Conservation (phyloP, 768 basidiomycete genomes). For the Suillus fuscotomentosus region DNA sequence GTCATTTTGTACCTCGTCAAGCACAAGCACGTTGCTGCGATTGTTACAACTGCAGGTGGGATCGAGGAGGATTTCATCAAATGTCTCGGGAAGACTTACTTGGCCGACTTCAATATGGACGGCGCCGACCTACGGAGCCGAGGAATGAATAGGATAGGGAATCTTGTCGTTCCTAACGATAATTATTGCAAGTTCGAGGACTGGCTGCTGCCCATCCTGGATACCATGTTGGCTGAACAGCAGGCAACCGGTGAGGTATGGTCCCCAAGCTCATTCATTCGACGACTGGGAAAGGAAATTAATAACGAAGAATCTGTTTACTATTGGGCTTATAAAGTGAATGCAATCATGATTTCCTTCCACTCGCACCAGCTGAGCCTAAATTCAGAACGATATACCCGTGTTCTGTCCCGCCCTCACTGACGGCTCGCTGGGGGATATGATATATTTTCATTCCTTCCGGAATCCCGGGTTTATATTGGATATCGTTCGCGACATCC, state of each 20-base stretch:
- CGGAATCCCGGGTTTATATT: conserved; percentile 78
- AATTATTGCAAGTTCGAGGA: conserved; percentile 99
- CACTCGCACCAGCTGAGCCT: conserved; percentile 22
- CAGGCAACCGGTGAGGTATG: conserved; percentile 65
- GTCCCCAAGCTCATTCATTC: conserved; percentile 94
- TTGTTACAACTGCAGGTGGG: conserved; percentile 97
- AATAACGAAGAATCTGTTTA: conserved; percentile 96
- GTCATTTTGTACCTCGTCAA: conserved; percentile 90
- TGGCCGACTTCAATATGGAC: conserved; percentile 90
- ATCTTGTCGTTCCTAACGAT: conserved; percentile 94
- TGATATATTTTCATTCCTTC: conserved; percentile 99
- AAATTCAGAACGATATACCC: conserved; percentile 88
- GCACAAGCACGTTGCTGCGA: conserved; percentile 81
- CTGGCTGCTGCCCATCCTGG: conserved; percentile 95
- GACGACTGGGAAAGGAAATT: conserved; percentile 94
- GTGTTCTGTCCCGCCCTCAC: conserved; percentile 98
- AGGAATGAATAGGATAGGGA: conserved; percentile 98
- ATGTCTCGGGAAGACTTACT: conserved; percentile 94
- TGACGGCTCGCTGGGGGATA: conserved; percentile 97
- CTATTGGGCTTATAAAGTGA: conserved; percentile 99
- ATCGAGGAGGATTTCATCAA: conserved; percentile 99
- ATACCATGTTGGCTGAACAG: conserved; percentile 89
- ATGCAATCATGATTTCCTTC: conserved; percentile 28
- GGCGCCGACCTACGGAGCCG: conserved; percentile 82
- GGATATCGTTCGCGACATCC: conserved; percentile 95